phyloP scores from a whole-genome alignment of 441 rosid species.

The Adansonia madagascariensis region DNA sequence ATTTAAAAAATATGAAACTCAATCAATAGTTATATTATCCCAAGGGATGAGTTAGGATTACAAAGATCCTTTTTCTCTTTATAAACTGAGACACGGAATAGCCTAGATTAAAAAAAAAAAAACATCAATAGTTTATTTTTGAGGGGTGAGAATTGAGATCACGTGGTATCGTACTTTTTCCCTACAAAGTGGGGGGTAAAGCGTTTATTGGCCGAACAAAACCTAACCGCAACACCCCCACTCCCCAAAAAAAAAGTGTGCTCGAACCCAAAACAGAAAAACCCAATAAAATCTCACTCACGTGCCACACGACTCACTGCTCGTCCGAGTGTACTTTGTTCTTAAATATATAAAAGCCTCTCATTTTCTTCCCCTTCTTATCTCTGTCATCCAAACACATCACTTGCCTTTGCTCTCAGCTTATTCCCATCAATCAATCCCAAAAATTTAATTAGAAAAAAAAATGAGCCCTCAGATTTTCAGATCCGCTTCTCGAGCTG shows the following conservation, averaged over 20 bases:
- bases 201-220: background rate
- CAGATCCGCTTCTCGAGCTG: constrained; percentile 83
- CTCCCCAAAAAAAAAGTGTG: background rate
- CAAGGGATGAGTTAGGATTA: too few relatives aligned
- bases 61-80: too few relatives aligned
- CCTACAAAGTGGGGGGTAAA: background rate
- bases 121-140: background rate
- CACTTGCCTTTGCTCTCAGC: background rate
- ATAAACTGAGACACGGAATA: too few relatives aligned
- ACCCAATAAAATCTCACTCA: background rate
- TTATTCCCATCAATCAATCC: background rate
- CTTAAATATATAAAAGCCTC: background rate
- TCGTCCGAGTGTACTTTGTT: background rate
- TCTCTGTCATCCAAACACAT: constrained; percentile 16
- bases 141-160: background rate
- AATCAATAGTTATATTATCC: too few relatives aligned
- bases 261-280: background rate
- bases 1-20: too few relatives aligned
- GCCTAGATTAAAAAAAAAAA: too few relatives aligned
- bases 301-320: background rate
- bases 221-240: background rate
- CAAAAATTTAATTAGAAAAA: background rate
- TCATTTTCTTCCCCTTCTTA: background rate
- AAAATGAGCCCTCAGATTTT: constrained; percentile 71
- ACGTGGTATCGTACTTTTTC: background rate